phyloP scores from a whole-genome alignment of 2,329 filamentous ascomycete species.

The Cercospora nicotianae region DNA sequence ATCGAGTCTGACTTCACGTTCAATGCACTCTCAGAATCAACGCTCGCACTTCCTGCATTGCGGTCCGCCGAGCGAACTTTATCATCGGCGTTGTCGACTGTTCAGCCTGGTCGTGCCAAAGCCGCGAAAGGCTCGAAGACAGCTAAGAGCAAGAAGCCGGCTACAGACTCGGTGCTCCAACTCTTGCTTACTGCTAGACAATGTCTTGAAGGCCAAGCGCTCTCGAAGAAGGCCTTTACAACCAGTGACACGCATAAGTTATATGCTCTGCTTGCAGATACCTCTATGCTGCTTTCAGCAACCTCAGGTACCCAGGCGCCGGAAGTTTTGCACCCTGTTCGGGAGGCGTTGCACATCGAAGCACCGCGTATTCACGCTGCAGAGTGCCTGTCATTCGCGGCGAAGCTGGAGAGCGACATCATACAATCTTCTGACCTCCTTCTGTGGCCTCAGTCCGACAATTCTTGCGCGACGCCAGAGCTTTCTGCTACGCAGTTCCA shows the following conservation, averaged over 20 bases:
- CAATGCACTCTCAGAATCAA: constrained; percentile 69
- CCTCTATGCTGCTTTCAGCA: constrained; percentile 65
- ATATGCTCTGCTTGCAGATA: constrained; percentile 63
- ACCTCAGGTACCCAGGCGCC: constrained; percentile 49
- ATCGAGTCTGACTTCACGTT: constrained; percentile 60
- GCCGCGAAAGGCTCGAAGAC: constrained; percentile 4
- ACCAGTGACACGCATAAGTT: constrained; percentile 45
- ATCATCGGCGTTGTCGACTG: background rate
- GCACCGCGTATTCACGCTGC: constrained; percentile 69
- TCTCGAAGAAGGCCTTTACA: constrained; percentile 2
- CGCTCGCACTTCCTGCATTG: constrained; percentile 79
- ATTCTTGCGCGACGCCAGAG: background rate
- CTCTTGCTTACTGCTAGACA: constrained; percentile 25
- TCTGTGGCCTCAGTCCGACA: constrained; percentile 44
- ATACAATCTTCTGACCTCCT: constrained; percentile 40
- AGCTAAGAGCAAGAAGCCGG: constrained; percentile 14
- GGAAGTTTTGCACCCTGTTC: constrained; percentile 52
- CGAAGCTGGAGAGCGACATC: constrained; percentile 50
- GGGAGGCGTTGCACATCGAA: constrained; percentile 53
- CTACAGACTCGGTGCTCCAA: constrained; percentile 14
- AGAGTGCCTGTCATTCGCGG: constrained; percentile 62
- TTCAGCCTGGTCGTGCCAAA: background rate
- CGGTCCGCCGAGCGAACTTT: constrained; percentile 6
- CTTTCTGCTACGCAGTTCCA: constrained; percentile 60
- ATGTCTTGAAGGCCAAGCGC: constrained; percentile 15